Percentiles rank a stretch among this genome's conserved stretches.
Evolutionary conservation across 1,284 basidiomycete genomes (phyloP).

Genomic region (Trichosporon sp.): DNA sequence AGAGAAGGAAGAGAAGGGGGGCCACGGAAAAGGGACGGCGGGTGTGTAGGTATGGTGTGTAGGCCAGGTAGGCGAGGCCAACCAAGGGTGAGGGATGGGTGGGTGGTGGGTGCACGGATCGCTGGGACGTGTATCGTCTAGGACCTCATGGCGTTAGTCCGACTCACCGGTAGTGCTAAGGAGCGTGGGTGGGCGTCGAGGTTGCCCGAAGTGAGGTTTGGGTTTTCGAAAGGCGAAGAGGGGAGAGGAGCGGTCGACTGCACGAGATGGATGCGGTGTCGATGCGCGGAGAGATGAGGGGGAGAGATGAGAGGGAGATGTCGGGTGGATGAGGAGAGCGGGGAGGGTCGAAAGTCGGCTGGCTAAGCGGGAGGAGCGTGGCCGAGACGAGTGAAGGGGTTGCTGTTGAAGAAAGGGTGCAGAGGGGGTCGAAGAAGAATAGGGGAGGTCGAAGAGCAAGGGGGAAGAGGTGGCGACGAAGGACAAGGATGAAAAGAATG

Average conservation of each 20-base stretch:
- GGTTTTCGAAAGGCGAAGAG: constrained; percentile 1
- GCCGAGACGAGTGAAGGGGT: neutral
- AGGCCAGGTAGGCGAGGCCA: neutral
- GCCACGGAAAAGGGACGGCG: constrained; percentile 7
- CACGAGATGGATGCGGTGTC: neutral
- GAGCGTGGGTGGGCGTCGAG: constrained; percentile 8
- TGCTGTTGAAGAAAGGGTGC: neutral
- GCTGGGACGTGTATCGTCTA: neutral
- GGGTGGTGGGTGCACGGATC: neutral
- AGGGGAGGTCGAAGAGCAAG: too few relatives aligned
- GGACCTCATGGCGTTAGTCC: neutral
- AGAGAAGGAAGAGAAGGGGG: neutral
- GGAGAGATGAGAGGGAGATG: neutral
- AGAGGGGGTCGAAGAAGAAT: neutral
- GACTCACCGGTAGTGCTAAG: constrained; percentile 2
- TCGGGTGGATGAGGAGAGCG: too few relatives aligned
- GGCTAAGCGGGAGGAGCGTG: neutral
- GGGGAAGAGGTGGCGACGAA: neutral
- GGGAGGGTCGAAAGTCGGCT: neutral
- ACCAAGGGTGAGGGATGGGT: neutral
- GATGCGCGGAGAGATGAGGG: too few relatives aligned
- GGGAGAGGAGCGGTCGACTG: neutral
- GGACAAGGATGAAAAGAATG: neutral
- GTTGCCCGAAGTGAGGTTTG: constrained; percentile 6
- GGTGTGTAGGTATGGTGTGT: neutral